Base-by-base conservation (phyloP, 306 rosid genomes). In the Clitoria ternatea region DNA sequence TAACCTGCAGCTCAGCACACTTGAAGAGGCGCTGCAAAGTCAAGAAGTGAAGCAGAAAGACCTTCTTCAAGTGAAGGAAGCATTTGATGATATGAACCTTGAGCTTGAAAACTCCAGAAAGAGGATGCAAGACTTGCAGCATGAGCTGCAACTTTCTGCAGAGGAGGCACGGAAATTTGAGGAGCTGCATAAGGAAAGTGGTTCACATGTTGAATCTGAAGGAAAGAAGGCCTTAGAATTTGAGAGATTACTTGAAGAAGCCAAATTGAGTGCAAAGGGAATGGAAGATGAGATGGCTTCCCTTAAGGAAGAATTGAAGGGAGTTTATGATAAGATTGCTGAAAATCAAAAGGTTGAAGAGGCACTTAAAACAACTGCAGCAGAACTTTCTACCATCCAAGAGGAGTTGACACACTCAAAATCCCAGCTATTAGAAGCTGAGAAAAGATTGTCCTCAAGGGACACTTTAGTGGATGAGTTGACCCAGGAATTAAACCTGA, bases 161-260 rank as follows among this genome's bases (percentile, higher is more conserved):
- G 82, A 61, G 0, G 98, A 90, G 81, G 85, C 77, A 0, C 73
- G 50, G 47, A 94, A 87, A 80, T 90, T 84, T 23, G 97, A 90
- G 85, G 92, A 90, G 78, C 88, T 94, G 65, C 98, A 90, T 73
- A 82, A 85, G 86, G 72, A 87, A 84, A 94, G 96, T 75, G 88
- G 97, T 26, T 83, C 71, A 1, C 91, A 82, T 12, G 97, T 96
- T 7, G 98, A 94, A 69, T 77, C 90, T 6, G 96, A 84, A 82
- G 80, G 80, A 33, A 84, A 80, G 79, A 87, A 72, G 75, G 97
- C 89, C 36, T 23, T 83, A 20, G 97, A 90, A 72, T 72, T 81
- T 24, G 95, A 87, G 86, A 91, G 80, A 73, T 76, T 89, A 62
- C 91, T 89, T n/a, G 91, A 85, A 86, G 86, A 77, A 64, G 79